Evolutionary conservation across 2,329 filamentous ascomycete genomes (phyloP), one percentile per base, ranked within the genome.

Genomic region (Stachybotrys chlorohalonatus): DNA sequence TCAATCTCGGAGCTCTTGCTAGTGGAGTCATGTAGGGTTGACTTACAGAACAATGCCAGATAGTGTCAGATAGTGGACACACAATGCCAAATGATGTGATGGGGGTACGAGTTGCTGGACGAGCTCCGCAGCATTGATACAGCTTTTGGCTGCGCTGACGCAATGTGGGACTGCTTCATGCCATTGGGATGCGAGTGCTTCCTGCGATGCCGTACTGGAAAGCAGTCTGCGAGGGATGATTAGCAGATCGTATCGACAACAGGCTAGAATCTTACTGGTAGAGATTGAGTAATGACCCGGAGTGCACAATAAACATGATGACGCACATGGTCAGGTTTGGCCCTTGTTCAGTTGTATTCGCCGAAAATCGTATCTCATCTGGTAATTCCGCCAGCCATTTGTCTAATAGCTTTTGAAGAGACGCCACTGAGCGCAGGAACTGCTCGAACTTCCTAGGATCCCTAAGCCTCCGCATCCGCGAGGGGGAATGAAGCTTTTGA

Each of bases 301-400:
- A 61, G 54, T 65, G 65, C 11, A 65, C 48, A 8, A 67, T 63
- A 51, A 65, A 66, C 16, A 63, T 57, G 13, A 66, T 64, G 4
- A 64, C 62, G 53, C 64, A 62, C 62, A 66, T 64, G 15, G 62
- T 59, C 31, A 66, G 56, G n/a, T 61, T 55, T 7, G 59, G 55
- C 5, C 57, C 55, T 1, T 57, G 52, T 13, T 57, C 56, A 11
- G 24, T 24, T 47, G 13, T n/a, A 7, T 51, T 16, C 17, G 56
- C 62, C 1, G 64, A 67, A 46, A 66, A 65, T 2, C 63, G 62
- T 13, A 66, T 61, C 5, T 59, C 55, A 45, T 65, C 60, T 8
- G 64, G 56, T 8, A 56, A 31, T 15, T 42, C 51, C 11, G 52
- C 47, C 5, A 60, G 39, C 58, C 53, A 56, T 8, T 47, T 47